Base-by-base conservation (phyloP, 768 basidiomycete genomes). In the Naematelia encephala region DNA sequence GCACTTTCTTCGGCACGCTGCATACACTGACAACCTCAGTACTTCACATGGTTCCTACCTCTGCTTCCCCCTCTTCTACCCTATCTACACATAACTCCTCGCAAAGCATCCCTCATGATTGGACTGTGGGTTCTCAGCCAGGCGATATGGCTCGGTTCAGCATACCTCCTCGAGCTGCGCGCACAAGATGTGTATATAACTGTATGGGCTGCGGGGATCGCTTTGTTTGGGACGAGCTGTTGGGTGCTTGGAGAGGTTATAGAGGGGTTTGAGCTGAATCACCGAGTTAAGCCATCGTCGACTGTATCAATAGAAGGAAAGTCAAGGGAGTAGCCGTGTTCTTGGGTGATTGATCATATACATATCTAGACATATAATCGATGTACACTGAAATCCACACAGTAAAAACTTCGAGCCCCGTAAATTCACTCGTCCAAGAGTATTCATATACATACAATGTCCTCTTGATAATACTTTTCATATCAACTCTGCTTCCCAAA, bases 31-130 rank as follows among this genome's bases (percentile, higher is more conserved):
- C 34, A 25, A 8, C 5, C 13, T 34, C 77, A 98, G 89, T 99
- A 99, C 77, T 99, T 98, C 79, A 81, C 94, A 39, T 99, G 96
- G 96, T 97, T 92, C 73, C 84, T 91, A 13, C 84, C 91, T 51
- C 84, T 98, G 60, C 78, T 98, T 0, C 92, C 94, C 0, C 82
- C 91, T 2, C 80, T 94, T 22, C 81, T 91, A 2, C 88, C 91
- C 0, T 81, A 78, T 2, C 77, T 96, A 0, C 75, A 78, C 0
- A 1, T 90, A 46, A 80, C 85, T 1, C 75, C 77, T 16, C 54
- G 68, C 19, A 79, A 80, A 8, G 80, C 79, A 0, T 2, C 82
- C 13, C 60, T 75, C 4, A 82, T 83, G 49, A 49, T 82, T 0
- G 79, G 67, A 0, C 79, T 86, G 1, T 99, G 94, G 94, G 79